These are phyloP conservation scores for Fagus crenata DNA, from an alignment of 306 rosid species.

Conservation along the genomic window DNA sequence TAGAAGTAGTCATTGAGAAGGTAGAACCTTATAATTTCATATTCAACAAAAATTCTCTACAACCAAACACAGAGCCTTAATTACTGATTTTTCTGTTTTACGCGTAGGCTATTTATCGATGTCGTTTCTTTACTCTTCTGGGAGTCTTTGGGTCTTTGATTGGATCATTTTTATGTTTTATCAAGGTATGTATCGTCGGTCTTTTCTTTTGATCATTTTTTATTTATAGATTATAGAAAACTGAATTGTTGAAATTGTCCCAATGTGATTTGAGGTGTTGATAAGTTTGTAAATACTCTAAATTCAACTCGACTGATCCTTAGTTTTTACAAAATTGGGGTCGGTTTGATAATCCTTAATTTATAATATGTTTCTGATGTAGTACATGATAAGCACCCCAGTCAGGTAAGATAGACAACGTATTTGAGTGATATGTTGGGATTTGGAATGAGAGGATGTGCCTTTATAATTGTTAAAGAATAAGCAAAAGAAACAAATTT, in stretches of 20 bases:
- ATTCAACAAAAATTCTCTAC: neutral
- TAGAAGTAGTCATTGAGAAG: constrained; percentile 71
- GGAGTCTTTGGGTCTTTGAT: constrained; percentile 86
- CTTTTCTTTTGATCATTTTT: neutral
- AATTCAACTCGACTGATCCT: too few relatives aligned
- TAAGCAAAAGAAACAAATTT: neutral
- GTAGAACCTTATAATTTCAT: constrained; percentile 13
- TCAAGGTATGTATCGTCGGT: constrained; percentile 53
- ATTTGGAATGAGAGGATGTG: neutral
- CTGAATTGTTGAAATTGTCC: neutral
- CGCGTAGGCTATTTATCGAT: constrained; percentile 64
- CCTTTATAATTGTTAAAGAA: neutral
- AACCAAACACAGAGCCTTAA: neutral
- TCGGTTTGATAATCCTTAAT: too few relatives aligned
- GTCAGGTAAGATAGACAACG: too few relatives aligned
- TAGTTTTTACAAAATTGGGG: too few relatives aligned
- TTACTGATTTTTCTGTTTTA: constrained; percentile 4
- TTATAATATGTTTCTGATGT: neutral
- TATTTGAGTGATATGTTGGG: neutral
- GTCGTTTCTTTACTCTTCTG: constrained; percentile 67
- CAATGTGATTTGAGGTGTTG: neutral
- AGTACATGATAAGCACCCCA: neutral
- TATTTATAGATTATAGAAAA: too few relatives aligned
- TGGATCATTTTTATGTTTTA: constrained; percentile 76
- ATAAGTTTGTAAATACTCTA: neutral